phyloP scores from a whole-genome alignment of 2,329 filamentous ascomycete genomes.

The Curvularia hawaiiensis region DNA sequence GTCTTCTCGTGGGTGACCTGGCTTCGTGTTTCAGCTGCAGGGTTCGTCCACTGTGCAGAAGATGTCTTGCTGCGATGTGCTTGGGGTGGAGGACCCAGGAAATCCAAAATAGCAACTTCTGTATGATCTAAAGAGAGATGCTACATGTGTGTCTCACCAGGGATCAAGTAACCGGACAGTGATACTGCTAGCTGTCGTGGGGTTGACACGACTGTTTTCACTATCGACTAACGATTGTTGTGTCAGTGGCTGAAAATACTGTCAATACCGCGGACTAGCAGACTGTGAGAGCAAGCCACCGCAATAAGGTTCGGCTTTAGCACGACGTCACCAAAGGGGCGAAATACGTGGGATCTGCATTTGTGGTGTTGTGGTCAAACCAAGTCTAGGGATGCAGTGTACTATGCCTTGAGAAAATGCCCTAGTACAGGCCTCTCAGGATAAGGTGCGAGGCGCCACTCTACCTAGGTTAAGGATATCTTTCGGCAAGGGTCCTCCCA shows the following conservation, averaged over 20 bases:
- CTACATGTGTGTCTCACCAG: constrained; percentile 3
- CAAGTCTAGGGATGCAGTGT: neutral
- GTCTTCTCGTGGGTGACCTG: constrained; percentile 3
- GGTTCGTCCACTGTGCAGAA: neutral
- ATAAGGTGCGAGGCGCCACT: neutral
- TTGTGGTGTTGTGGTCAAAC: neutral
- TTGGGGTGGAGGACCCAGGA: too few relatives aligned
- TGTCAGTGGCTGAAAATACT: neutral
- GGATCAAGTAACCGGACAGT: neutral
- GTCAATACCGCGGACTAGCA: neutral
- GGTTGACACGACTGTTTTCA: neutral
- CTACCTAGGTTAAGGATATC: neutral
- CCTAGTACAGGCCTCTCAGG: neutral
- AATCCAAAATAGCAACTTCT: constrained; percentile 4
- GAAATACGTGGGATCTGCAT: neutral
- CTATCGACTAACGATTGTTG: neutral
- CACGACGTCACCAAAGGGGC: neutral
- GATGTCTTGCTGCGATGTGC: neutral
- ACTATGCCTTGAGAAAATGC: neutral
- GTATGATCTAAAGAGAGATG: neutral
- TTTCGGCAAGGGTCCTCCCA: too few relatives aligned
- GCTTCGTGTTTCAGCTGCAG: constrained; percentile 1
- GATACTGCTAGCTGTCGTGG: neutral
- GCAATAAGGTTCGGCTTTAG: neutral
- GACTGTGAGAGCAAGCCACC: constrained; percentile 2